Base-by-base conservation (phyloP, 2,329 filamentous ascomycete species). In the Sporothrix phasma region DNA sequence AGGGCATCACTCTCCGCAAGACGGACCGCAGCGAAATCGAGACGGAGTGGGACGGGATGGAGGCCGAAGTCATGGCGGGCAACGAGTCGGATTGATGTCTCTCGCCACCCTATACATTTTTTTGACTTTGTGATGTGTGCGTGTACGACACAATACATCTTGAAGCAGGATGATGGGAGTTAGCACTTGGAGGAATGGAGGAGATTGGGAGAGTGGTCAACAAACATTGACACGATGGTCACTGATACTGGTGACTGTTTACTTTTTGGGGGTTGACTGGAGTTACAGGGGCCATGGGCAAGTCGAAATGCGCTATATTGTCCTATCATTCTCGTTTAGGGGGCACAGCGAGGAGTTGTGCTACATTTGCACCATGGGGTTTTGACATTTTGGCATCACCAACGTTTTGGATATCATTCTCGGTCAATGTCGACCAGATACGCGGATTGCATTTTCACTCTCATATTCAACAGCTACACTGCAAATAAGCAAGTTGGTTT, bases 1-100 rank as follows among this genome's bases (percentile, higher is more conserved):
- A 76, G 71, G 75, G 75, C 0, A 70, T 83, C 6, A 72, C 69
- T 47, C 66, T 82, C 54, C 69, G 74, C 1, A 77, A 77, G 68
- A 72, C 71, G 1, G 70, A 31, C 2, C 53, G 76, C 8, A 70
- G 73, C 10, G 73, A 72, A n/a, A 71, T 79, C 37, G 72, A 75
- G 45, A 61, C 67, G 1, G 71, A 69, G n/a, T 79, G 77, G 77
- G 65, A 67, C 6, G 64, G 56, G 3, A 73, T 77, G 70, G 64
- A 74, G 29, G 75, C 76, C 1, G 73, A 76, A 31, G 65, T 72
- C 3, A 69, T 73, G 61, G 69, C 71, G 0, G 68, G 64, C 10
- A 66, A 66, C 29, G 69, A 71, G n/a, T 69, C 69, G 1, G 69
- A 70, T 1, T 68, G 62, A 61, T 5, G 6, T 34, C 5, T 31